Evolutionary conservation across 1,139 yeast species (phyloP).

Genomic region (Pichia sp.): DNA sequence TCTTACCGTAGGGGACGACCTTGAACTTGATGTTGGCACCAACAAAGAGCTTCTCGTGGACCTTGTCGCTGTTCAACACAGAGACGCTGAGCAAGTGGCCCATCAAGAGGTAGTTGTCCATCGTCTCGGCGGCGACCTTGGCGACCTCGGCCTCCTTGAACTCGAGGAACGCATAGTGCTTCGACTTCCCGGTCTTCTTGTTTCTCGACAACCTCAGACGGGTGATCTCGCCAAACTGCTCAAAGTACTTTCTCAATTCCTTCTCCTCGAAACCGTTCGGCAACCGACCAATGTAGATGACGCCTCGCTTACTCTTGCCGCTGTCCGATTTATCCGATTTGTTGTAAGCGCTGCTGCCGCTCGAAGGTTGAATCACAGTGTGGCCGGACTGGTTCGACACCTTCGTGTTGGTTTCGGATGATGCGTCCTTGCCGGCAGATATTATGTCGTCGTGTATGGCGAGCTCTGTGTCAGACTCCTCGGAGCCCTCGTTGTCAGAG

Average conservation of each 20-base stretch:
- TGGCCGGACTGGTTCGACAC: constrained; percentile 21
- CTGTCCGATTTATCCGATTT: constrained; percentile 25
- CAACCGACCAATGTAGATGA: constrained; percentile 83
- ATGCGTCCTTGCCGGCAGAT: constrained; percentile 1
- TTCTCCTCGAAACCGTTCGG: constrained; percentile 89
- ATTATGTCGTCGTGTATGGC: constrained; percentile 14
- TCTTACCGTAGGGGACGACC: constrained; percentile 59
- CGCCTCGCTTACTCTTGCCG: constrained; percentile 43
- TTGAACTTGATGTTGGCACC: constrained; percentile 54
- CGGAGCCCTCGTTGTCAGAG: constrained; percentile 6
- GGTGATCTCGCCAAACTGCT: constrained; percentile 82
- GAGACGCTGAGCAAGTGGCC: constrained; percentile 78
- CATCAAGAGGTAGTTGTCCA: constrained; percentile 87
- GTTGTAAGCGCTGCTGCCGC: constrained; percentile 20
- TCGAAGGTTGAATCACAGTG: constrained; percentile 31
- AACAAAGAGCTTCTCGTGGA: constrained; percentile 44
- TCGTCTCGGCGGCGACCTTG: constrained; percentile 83
- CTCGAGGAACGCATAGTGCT: constrained; percentile 90
- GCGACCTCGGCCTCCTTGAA: constrained; percentile 75
- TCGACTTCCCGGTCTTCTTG: constrained; percentile 85
- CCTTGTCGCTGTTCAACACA: constrained; percentile 43
- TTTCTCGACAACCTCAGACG: constrained; percentile 81
- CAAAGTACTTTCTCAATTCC: constrained; percentile 75
- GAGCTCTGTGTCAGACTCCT: constrained; percentile 13
- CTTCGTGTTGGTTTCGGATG: neutral